These are phyloP conservation scores for Paecilomyces fulvus DNA, from an alignment of 2,329 filamentous ascomycete species.

Conservation along the genomic window DNA sequence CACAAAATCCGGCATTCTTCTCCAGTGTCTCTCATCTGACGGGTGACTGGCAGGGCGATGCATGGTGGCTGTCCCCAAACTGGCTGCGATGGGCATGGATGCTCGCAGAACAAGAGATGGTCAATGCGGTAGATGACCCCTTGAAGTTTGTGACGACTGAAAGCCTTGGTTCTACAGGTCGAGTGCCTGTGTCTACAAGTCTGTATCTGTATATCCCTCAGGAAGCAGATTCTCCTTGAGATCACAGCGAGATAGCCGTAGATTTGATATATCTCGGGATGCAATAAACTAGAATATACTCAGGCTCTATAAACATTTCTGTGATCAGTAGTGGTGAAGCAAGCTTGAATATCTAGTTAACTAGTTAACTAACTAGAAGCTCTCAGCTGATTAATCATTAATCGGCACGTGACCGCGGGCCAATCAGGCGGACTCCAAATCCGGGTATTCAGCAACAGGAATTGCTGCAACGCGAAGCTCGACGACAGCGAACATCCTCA, in stretches of 20 bases:
- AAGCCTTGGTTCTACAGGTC: slow-evolving; percentile 6
- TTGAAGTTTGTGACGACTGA: slow-evolving; percentile 17
- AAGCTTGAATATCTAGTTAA: too few species aligned
- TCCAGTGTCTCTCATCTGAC: slow-evolving; percentile 9
- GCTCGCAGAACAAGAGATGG: slow-evolving; percentile 31
- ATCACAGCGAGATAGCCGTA: neutral
- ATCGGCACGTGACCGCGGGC: slow-evolving; percentile 23
- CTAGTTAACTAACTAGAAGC: too few species aligned
- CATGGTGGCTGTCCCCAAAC: slow-evolving; percentile 29
- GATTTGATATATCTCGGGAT: neutral
- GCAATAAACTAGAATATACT: neutral
- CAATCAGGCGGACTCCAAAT: slow-evolving; percentile 31
- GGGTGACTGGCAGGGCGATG: slow-evolving; percentile 14
- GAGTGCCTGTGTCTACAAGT: slow-evolving; percentile 19
- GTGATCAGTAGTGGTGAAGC: neutral
- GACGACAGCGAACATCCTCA: slow-evolving; percentile 8
- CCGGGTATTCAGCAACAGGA: slow-evolving; percentile 33
- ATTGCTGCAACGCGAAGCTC: slow-evolving; percentile 23
- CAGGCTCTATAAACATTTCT: neutral
- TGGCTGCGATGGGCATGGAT: slow-evolving; percentile 38
- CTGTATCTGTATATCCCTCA: slow-evolving; percentile 31
- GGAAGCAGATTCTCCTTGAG: slow-evolving; percentile 4
- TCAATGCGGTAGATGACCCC: slow-evolving; percentile 27
- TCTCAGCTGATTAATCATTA: neutral
- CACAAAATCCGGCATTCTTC: slow-evolving; percentile 7